Conservation (phyloP, 2,329 filamentous ascomycete genomes). For the Stromatinia cepivora region DNA sequence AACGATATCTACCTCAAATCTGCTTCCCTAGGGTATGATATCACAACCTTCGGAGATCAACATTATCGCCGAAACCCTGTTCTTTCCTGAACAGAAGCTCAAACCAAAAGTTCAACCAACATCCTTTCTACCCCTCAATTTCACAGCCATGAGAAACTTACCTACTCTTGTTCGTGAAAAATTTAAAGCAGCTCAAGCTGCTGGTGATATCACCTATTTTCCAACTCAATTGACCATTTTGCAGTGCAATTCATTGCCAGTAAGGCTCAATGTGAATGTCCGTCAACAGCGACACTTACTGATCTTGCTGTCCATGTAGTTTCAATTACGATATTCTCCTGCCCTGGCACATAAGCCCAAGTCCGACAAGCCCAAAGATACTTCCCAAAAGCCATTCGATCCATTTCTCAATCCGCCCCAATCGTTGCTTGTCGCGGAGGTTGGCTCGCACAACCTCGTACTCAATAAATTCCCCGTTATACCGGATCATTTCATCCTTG, state of each 20-base stretch:
- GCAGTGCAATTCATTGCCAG: constrained; percentile 35
- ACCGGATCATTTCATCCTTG: constrained; percentile 69
- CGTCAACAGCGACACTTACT: background rate
- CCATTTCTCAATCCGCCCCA: constrained; percentile 63
- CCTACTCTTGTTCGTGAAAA: constrained; percentile 36
- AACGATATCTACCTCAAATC: too few relatives aligned
- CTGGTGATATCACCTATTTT: constrained; percentile 38
- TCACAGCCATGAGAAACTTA: constrained; percentile 27
- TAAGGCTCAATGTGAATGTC: constrained; percentile 25
- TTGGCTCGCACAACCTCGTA: constrained; percentile 62
- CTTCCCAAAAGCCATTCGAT: constrained; percentile 49
- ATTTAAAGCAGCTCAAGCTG: constrained; percentile 37
- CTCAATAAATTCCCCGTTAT: constrained; percentile 76
- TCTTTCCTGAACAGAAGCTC: background rate
- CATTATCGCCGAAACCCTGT: background rate
- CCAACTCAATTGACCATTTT: constrained; percentile 38
- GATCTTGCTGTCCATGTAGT: constrained; percentile 47
- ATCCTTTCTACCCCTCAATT: background rate
- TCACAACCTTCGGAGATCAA: background rate
- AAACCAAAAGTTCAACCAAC: background rate
- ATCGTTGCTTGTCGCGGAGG: constrained; percentile 54
- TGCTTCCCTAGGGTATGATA: too few relatives aligned
- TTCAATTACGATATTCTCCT: constrained; percentile 72
- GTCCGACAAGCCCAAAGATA: constrained; percentile 37
- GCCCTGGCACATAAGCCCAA: constrained; percentile 67